Base-by-base conservation (phyloP, 2,329 filamentous ascomycete genomes). In the Lachnellula suecica region DNA sequence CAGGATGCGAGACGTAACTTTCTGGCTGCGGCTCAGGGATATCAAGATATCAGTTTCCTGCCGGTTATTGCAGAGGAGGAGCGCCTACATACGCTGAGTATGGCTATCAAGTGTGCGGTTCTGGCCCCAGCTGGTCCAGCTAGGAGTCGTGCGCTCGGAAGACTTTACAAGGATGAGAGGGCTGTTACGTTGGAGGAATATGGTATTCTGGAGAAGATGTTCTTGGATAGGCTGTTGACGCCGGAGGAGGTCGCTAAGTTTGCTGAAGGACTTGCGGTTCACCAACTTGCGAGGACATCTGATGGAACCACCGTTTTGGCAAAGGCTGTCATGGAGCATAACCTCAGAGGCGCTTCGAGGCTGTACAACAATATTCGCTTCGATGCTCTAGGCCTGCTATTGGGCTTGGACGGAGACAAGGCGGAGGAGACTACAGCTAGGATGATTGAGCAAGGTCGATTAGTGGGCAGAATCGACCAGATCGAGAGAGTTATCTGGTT, bases 141-240 rank as follows among this genome's bases (percentile, higher is more conserved):
- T 65, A 85, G 94, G 49, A 91, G 88, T 57, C 84, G 89, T 43
- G 85, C 87, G 40, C 80, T 99, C 17, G 90, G 85, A 4, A 85
- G 88, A 48, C 76, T 99, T 13, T 96, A 96, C 80, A 96, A 96
- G 71, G 94, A 99, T 70, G 94, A 97, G 60, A 83, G 94, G 25
- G 81, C 89, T 0, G 76, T 78, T 3, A 82, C 85, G 45, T 81
- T 94, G 2, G 82, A 87, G 27, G 90, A 97, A 72, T 93, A 88
- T 66, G 78, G 84, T 44, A 97, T 99, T 49, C 76, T 99, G 13
- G 94, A 97, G 75, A 97, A 97, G 77, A 97, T 99, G 83, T 96
- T 96, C 70, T 79, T 97, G 44, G 91, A 97, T 70, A 84, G 92
- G 5, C 77, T 99, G 3, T 78, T 99, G 44, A 82, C 83, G 1